Percentiles rank a stretch among this genome's conserved stretches.
Evolutionary conservation across 2,329 filamentous ascomycete species (phyloP).

Genomic region (Pyrenochaeta sp.): DNA sequence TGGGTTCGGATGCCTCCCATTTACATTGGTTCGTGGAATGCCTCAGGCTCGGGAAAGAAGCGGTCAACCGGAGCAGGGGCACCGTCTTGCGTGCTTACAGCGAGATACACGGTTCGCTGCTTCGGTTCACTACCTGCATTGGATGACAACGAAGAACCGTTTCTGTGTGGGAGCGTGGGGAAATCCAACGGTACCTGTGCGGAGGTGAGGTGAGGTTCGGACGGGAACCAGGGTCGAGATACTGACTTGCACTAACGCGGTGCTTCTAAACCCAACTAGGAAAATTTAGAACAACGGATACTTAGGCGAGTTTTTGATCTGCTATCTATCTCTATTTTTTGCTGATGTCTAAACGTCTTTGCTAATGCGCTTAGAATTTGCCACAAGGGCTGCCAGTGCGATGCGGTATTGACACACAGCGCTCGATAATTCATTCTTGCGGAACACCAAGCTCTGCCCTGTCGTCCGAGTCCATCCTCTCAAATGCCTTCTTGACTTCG

Average conservation of each 20-base stretch:
- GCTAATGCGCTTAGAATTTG: slow-evolving; percentile 16
- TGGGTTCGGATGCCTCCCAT: slow-evolving; percentile 5
- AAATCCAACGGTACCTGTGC: slow-evolving; percentile 15
- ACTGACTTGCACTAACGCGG: slow-evolving; percentile 18
- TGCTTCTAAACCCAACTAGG: slow-evolving; percentile 29
- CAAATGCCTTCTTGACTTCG: slow-evolving; percentile 75
- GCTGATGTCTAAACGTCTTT: slow-evolving; percentile 26
- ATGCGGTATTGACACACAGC: slow-evolving; percentile 20
- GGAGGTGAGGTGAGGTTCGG: slow-evolving; percentile 29
- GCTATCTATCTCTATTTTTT: slow-evolving; percentile 33
- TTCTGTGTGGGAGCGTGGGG: slow-evolving; percentile 22
- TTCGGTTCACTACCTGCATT: slow-evolving; percentile 3
- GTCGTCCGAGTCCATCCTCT: slow-evolving; percentile 67
- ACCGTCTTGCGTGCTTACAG: slow-evolving; percentile 1
- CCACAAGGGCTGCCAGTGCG: slow-evolving; percentile 1
- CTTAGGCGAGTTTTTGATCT: slow-evolving; percentile 21
- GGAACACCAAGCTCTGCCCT: slow-evolving; percentile 49
- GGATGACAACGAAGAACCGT: slow-evolving; percentile 9
- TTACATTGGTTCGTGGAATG: slow-evolving; percentile 7
- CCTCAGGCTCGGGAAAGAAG: slow-evolving; percentile 10
- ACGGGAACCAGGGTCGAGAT: slow-evolving; percentile 27
- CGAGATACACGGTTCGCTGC: slow-evolving; percentile 4
- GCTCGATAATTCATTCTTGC: slow-evolving; percentile 25
- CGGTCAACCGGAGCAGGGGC: slow-evolving; percentile 7
- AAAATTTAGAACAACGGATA: slow-evolving; percentile 28